Base-by-base conservation (phyloP, 129 eudicot species). In the Chrysanthemum makinoi region DNA sequence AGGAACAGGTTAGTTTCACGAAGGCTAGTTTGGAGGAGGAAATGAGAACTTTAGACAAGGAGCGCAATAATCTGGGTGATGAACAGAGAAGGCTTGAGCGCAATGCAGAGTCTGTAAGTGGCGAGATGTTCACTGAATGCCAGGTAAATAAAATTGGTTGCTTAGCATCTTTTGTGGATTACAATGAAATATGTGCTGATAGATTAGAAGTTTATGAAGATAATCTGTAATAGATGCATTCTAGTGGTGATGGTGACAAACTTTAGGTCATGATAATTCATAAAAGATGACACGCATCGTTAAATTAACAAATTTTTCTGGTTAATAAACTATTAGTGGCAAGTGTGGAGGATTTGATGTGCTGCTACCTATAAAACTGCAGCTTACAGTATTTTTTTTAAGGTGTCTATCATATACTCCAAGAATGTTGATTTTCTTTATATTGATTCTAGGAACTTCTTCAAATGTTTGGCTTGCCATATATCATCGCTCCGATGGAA, bases 381-480 rank as follows among this genome's bases (percentile, higher is more conserved):
- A 5, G 9, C 43, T 35, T 35, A 6, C 8, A 5, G 8, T 35
- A 35, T 35, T 4, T 6, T 35, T 6, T 39, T 39, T 39, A 39
- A 39, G 44, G 7, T 39, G 44, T 6, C 44, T 39, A 39, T 39
- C 7, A 39, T 60, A 72, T 44, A n/a, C 59, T 72, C 47, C 24
- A 72, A 72, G 30, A 26, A 17, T 47, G 47, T 15, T 24, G 24
- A 66, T 66, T 39, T 6, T 62, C 17, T 44, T 10, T 71, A 56
- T 56, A 24, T 72, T 77, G 68, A 76, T 80, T 50, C 1, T 77
- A 93, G 98, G 98, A 94, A 75, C 83, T 94, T 70, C 96, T 94
- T 80, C 98, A 94, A 79, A 94, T 94, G 95, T 94, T 94, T 89
- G 98, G 98, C 65, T 80, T 94, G 74, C 98, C 98, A 73, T 94